phyloP scores from a whole-genome alignment of 106 monocot genomes.

The Dendrobium officinale region DNA sequence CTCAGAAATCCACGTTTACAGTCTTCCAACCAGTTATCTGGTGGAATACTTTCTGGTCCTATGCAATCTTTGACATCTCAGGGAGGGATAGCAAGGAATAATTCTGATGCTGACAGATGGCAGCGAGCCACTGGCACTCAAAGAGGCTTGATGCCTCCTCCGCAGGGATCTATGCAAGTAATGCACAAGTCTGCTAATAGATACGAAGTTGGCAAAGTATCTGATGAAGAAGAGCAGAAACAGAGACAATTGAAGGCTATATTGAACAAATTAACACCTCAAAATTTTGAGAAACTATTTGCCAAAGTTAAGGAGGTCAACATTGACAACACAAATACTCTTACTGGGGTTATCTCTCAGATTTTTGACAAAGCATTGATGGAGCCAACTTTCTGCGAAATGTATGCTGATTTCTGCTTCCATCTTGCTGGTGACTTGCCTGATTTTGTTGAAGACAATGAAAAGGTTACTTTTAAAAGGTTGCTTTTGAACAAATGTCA shows the following conservation, averaged over 20 bases:
- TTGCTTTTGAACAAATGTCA: constrained; percentile 88
- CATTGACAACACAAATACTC: constrained; percentile 50
- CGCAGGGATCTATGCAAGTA: constrained; percentile 37
- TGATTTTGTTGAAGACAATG: constrained; percentile 59
- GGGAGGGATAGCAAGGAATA: constrained; percentile 26
- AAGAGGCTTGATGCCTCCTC: constrained; percentile 69
- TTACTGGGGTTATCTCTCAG: constrained; percentile 76
- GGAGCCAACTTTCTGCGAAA: constrained; percentile 92
- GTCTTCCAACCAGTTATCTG: constrained; percentile 30
- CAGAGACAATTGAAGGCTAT: constrained; percentile 76
- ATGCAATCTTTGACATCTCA: constrained; percentile 34
- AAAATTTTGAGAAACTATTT: constrained; percentile 82
- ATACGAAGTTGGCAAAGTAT: constrained; percentile 73
- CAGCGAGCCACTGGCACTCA: constrained; percentile 34
- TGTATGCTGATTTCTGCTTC: constrained; percentile 95
- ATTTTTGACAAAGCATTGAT: constrained; percentile 92
- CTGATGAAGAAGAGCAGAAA: constrained; percentile 61
- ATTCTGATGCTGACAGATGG: constrained; percentile 82
- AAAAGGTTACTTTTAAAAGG: constrained; percentile 78
- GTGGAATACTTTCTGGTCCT: constrained; percentile 70
- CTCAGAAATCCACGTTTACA: constrained; percentile 55
- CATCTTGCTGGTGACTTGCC: constrained; percentile 63
- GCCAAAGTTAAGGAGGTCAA: constrained; percentile 65
- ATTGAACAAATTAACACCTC: constrained; percentile 83
- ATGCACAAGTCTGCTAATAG: constrained; percentile 79